Evolutionary conservation across 139 green algal species (phyloP), one percentile per base, ranked within the genome.

Genomic region (Chlorella sp.): DNA sequence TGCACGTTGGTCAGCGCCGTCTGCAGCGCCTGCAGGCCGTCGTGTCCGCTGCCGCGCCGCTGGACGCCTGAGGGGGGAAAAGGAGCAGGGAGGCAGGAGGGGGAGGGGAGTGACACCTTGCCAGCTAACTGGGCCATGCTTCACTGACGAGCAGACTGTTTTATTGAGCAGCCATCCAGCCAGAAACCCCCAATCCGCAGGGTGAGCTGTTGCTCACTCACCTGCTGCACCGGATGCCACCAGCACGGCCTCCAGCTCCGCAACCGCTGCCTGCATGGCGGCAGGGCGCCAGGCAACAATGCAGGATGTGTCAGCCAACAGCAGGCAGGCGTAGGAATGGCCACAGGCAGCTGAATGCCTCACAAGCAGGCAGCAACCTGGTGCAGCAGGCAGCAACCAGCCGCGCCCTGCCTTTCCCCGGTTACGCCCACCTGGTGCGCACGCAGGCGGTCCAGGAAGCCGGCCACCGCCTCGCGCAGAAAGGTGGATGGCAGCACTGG

Each of bases 211-310:
- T 80, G 26, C 44, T 12, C 44, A 30, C 74, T 26, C 28, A 72
- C 76, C 76, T 41, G 76, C 38, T 3, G 21, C 60, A 11, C 60
- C 36, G 21, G 26, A 21, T 20, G 28, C 76, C 60, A 57, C 1
- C 72, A 92, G 68, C 41, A 83, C 55, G 25, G 36, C 28, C 78
- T 92, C 89, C 73, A 92, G 75, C 79, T 92, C 87, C 26, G 47
- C 76, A 15, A 81, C 83, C 26, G 71, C 51, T 21, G 20, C 62
- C 68, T 60, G 51, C 51, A 60, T 21, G 21, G 15, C 11, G 44
- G 44, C 7, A 11, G 21, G 3, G 13, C 12, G 13, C 51, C 11
- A 60, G 11, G 51, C 12, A 20, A 18, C 51, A 21, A 3, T 9
- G 11, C 51, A 60, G 15, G 51, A 21, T 60, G 51, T 20, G 51